Conservation (phyloP, 129 eudicot species). For the Pseudognaphalium luteoalbum region DNA sequence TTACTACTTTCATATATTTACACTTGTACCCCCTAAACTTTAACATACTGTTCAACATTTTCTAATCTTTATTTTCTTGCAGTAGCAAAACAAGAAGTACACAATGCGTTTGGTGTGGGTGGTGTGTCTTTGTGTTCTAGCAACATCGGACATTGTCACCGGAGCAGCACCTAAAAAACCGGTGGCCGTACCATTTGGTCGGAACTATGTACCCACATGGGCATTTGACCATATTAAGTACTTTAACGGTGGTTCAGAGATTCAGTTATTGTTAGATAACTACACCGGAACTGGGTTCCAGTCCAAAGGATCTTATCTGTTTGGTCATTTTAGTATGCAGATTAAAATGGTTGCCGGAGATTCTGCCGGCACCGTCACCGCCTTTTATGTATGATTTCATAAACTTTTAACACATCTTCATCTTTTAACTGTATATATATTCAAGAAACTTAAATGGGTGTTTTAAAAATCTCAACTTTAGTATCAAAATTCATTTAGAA, state of each 20-base stretch:
- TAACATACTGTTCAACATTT: not conserved
- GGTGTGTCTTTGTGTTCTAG: constrained; percentile 21
- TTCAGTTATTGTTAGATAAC: constrained; percentile 75
- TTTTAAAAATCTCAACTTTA: not conserved
- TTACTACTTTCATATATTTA: not conserved
- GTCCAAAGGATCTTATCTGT: constrained; percentile 81
- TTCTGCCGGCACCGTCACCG: constrained; percentile 95
- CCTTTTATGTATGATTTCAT: constrained; percentile 60
- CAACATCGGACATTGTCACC: constrained; percentile 34
- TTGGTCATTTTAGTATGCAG: constrained; percentile 89
- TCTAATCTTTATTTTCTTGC: not conserved
- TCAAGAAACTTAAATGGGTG: not conserved
- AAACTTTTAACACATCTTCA: not conserved
- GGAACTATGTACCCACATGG: constrained; percentile 92
- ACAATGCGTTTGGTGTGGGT: constrained; percentile 20
- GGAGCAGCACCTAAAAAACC: constrained; percentile 60
- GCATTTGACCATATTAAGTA: constrained; percentile 93
- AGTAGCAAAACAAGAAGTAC: constrained; percentile 5
- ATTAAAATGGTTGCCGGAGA: constrained; percentile 85
- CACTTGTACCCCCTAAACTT: not conserved
- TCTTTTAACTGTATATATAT: not conserved
- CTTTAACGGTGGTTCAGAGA: constrained; percentile 75
- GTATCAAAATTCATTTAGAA: not conserved
- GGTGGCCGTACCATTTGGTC: constrained; percentile 70
- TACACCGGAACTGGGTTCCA: constrained; percentile 93